Base-by-base conservation (phyloP, 2,329 filamentous ascomycete species). In the Xylariaceae sp. region DNA sequence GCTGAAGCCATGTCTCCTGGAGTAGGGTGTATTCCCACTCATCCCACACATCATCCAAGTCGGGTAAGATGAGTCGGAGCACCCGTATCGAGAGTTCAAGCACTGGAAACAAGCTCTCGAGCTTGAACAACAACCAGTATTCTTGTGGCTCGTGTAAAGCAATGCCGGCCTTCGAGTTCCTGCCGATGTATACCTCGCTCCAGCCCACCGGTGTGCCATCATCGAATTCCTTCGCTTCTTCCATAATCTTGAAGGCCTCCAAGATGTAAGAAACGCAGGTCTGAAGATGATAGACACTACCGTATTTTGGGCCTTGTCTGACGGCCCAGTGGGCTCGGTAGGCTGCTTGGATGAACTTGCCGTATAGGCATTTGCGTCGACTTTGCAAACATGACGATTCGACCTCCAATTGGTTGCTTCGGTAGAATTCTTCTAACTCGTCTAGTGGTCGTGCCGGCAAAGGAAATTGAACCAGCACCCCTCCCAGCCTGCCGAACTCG, bases 81-180 rank as follows among this genome's bases (percentile, higher is more conserved):
- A 60, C 45, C 5, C 48, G 42, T n/a, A 56, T 50, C 3, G 57
- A 45, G 17, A 59, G 50, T 12, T 45, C 38, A 19, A 61, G 49
- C 43, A 54, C 53, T 6, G 54, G 57, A n/a, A 52, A 50, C 11
- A 61, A 45, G 37, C 56, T 58, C 27, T 55, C 46, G 7, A 60
- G 40, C 40, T 59, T 60, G 37, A 59, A 59, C 20, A 51, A 35
- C 14, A 51, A 27, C 57, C 57, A 60, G 21, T 50, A 51, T n/a
- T 56, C 49, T 7, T 21, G 54, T 3, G 50, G 38, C 16, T 27
- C 42, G 8, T 43, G 37, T 4, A 36, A 38, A 27, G 32, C 25
- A 4, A 37, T 12, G 8, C 35, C 37, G 29, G 53, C 41, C n/a
- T n/a, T n/a, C n/a, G n/a, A n/a, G n/a, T n/a, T n/a, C n/a, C n/a